Percentiles rank a stretch among this genome's conserved stretches.
Conservation (phyloP, 2,329 filamentous ascomycete genomes). For the Epichloe hybrida region DNA sequence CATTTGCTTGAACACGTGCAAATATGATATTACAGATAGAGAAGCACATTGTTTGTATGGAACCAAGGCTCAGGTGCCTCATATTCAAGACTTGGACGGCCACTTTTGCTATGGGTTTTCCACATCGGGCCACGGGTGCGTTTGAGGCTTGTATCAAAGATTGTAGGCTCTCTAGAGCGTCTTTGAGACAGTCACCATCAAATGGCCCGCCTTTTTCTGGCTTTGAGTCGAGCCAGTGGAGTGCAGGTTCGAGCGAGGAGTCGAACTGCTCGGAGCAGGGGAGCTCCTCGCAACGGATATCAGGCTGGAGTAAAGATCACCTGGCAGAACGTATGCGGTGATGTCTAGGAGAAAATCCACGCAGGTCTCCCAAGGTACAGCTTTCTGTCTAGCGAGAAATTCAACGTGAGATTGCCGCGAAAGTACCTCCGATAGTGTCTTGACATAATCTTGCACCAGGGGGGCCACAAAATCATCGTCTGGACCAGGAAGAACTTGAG, state of each 20-base stretch:
- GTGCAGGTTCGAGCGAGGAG: slow-evolving; percentile 15
- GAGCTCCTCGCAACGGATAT: slow-evolving; percentile 16
- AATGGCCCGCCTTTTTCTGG: slow-evolving; percentile 14
- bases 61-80: slow-evolving; percentile 43
- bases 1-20: slow-evolving; percentile 51
- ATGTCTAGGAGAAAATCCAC: slow-evolving; percentile 61
- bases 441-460: slow-evolving; percentile 67
- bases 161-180: slow-evolving; percentile 48
- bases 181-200: slow-evolving; percentile 22
- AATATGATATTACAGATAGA: slow-evolving; percentile 62
- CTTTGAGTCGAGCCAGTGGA: slow-evolving; percentile 18
- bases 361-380: slow-evolving; percentile 53
- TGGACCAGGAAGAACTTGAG: slow-evolving; percentile 51
- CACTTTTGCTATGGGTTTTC: slow-evolving; percentile 39
- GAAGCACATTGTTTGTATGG: slow-evolving; percentile 60
- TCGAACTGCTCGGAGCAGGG: slow-evolving; percentile 29
- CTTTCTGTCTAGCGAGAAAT: slow-evolving; percentile 46
- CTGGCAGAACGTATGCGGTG: slow-evolving; percentile 31
- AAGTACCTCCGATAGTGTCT: slow-evolving; percentile 57
- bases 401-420: slow-evolving; percentile 67
- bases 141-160: slow-evolving; percentile 51
- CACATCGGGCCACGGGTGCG: slow-evolving; percentile 47
- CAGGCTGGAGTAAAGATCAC: slow-evolving; percentile 16
- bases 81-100: slow-evolving; percentile 49
- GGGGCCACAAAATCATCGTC: slow-evolving; percentile 54